These are phyloP conservation scores for Pinguiococcus pyrenoidosus DNA, from an alignment of 108 stramenopile genomes.

Conservation along the genomic window DNA sequence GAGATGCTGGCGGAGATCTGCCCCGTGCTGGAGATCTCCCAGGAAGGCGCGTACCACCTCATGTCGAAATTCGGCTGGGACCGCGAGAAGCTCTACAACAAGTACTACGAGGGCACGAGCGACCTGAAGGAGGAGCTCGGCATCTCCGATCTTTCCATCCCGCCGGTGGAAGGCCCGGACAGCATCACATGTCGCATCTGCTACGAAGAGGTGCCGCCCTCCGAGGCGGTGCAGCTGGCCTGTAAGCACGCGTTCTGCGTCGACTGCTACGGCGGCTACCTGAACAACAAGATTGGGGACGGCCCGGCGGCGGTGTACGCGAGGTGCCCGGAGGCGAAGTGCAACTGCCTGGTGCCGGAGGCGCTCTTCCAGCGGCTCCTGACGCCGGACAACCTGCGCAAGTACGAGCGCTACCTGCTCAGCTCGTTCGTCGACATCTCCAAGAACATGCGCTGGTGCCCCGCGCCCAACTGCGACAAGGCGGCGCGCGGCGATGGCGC, in stretches of 20 bases:
- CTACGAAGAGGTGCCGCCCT: slow-evolving; percentile 54
- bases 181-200: slow-evolving; percentile 58
- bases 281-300: slow-evolving; percentile 59
- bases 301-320: slow-evolving; percentile 63
- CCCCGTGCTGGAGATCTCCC: slow-evolving; percentile 34
- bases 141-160: slow-evolving; percentile 22
- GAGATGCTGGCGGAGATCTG: slow-evolving; percentile 24
- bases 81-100: slow-evolving; percentile 72
- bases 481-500: slow-evolving; percentile 56
- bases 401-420: slow-evolving; percentile 63
- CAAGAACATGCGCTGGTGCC: slow-evolving; percentile 87
- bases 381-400: slow-evolving; percentile 18
- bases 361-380: not conserved
- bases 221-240: slow-evolving; percentile 61
- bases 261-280: slow-evolving; percentile 80
- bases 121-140: slow-evolving; percentile 53
- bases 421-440: slow-evolving; percentile 83
- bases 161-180: not conserved
- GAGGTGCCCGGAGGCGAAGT: slow-evolving; percentile 75
- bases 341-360: slow-evolving; percentile 13
- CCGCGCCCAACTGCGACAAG: slow-evolving; percentile 77
- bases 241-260: slow-evolving; percentile 88
- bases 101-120: slow-evolving; percentile 55
- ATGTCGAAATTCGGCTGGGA: slow-evolving; percentile 77
- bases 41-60: slow-evolving; percentile 56